Evolutionary conservation across 1,139 yeast species (phyloP).

Genomic region (Yamadazyma dendronema): DNA sequence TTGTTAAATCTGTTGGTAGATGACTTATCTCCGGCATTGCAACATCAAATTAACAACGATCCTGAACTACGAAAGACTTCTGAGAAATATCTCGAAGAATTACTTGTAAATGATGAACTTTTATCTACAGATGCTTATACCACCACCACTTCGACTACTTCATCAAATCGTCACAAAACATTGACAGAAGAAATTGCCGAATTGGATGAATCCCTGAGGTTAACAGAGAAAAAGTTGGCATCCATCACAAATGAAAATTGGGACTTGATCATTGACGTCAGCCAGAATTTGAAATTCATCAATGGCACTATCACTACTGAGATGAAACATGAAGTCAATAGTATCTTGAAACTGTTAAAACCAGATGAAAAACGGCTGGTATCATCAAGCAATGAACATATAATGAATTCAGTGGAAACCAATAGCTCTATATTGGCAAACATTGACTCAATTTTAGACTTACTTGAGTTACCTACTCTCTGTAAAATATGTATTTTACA

Average conservation of each 20-base stretch:
- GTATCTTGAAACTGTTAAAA: slow-evolving; percentile 17
- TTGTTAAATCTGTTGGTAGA: slow-evolving; percentile 11
- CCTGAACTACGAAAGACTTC: slow-evolving; percentile 15
- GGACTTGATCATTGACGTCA: slow-evolving; percentile 40
- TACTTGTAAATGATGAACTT: slow-evolving; percentile 41
- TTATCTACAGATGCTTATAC: slow-evolving; percentile 42
- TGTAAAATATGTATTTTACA: slow-evolving; percentile 80
- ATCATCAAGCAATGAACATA: slow-evolving; percentile 22
- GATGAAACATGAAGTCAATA: slow-evolving; percentile 22
- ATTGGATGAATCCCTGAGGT: slow-evolving; percentile 34
- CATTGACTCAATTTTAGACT: slow-evolving; percentile 71
- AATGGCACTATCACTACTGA: slow-evolving; percentile 22
- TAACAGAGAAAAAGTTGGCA: slow-evolving; percentile 30
- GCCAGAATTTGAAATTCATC: slow-evolving; percentile 29
- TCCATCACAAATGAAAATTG: slow-evolving; percentile 36
- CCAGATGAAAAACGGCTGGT: slow-evolving; percentile 13
- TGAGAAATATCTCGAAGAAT: slow-evolving; percentile 22
- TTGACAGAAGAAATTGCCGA: slow-evolving; percentile 49
- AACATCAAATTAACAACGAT: slow-evolving; percentile 10
- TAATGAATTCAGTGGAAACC: slow-evolving; percentile 21
- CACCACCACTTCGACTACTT: slow-evolving; percentile 20
- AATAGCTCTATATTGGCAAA: slow-evolving; percentile 51
- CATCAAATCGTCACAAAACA: slow-evolving; percentile 20
- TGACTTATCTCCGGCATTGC: slow-evolving; percentile 20
- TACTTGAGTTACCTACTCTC: slow-evolving; percentile 79